Evolutionary conservation across 345 rosid species (phyloP).

Genomic region (Erysimum cheiranthoides): DNA sequence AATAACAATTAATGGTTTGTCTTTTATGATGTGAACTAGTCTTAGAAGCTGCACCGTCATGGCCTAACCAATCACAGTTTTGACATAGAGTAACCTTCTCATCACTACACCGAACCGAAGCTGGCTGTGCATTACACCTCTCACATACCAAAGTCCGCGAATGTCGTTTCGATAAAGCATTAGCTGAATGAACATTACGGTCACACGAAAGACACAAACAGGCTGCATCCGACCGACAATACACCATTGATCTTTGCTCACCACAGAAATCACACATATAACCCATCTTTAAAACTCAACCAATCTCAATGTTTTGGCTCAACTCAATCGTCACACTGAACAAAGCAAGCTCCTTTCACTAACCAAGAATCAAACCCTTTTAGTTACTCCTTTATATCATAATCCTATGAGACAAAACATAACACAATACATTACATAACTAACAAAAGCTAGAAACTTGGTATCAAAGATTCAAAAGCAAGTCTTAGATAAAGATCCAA

Average conservation of each 20-base stretch:
- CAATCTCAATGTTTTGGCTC: slow-evolving; percentile 31
- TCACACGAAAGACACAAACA: slow-evolving; percentile 93
- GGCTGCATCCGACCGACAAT: slow-evolving; percentile 92
- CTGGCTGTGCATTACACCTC: slow-evolving; percentile 83
- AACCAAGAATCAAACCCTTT: slow-evolving; percentile 9
- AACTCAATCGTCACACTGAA: slow-evolving; percentile 21
- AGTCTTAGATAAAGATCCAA: slow-evolving; percentile 10
- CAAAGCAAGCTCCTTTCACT: slow-evolving; percentile 36
- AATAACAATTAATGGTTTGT: slow-evolving; percentile 74
- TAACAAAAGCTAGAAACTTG: slow-evolving; percentile 29
- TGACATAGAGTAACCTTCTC: slow-evolving; percentile 85
- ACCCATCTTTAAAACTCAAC: slow-evolving; percentile 60
- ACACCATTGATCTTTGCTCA: slow-evolving; percentile 85
- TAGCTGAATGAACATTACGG: slow-evolving; percentile 87
- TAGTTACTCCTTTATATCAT: slow-evolving; percentile 25
- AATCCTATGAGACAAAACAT: neutral
- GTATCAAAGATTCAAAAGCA: slow-evolving; percentile 29
- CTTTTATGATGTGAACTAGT: slow-evolving; percentile 65
- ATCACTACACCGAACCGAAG: slow-evolving; percentile 67
- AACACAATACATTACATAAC: slow-evolving; percentile 5
- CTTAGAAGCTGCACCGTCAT: slow-evolving; percentile 55
- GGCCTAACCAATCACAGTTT: slow-evolving; percentile 87
- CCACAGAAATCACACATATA: slow-evolving; percentile 90
- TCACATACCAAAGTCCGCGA: slow-evolving; percentile 83
- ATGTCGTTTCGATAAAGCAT: slow-evolving; percentile 89